A percentile compares a stretch with the other conserved stretches of the same genome.
Conservation (phyloP, 148 eudicot genomes). For the Oxyria digyna region DNA sequence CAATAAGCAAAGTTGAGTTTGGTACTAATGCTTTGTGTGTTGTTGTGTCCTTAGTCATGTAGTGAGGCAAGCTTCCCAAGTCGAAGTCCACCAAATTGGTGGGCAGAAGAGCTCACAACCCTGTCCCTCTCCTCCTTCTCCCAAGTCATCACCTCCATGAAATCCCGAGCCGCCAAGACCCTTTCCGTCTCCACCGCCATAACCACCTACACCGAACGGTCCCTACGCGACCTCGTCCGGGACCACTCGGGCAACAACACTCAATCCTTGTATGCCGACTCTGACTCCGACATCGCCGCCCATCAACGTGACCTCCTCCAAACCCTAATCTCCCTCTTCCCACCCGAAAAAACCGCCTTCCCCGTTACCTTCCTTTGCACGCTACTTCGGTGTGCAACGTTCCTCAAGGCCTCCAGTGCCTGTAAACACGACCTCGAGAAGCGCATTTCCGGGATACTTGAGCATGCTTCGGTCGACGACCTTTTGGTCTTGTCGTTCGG, state of each 20-base stretch:
- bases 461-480: slow-evolving; percentile 75
- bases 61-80: slow-evolving; percentile 74
- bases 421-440: slow-evolving; percentile 70
- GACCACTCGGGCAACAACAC: slow-evolving; percentile 53
- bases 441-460: slow-evolving; percentile 52
- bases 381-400: slow-evolving; percentile 58
- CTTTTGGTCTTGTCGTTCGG: slow-evolving; percentile 57
- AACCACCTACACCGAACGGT: slow-evolving; percentile 59
- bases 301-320: slow-evolving; percentile 42
- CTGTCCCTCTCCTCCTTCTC: slow-evolving; percentile 51
- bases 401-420: slow-evolving; percentile 31
- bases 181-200: slow-evolving; percentile 62
- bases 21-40: not conserved
- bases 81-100: slow-evolving; percentile 93
- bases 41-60: slow-evolving; percentile 39
- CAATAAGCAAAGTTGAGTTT: too few relatives aligned
- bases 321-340: slow-evolving; percentile 47
- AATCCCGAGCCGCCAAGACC: slow-evolving; percentile 46
- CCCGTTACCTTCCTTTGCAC: slow-evolving; percentile 75
- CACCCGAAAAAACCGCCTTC: slow-evolving; percentile 56
- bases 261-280: slow-evolving; percentile 12
- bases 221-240: slow-evolving; percentile 52
- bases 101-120: slow-evolving; percentile 77
- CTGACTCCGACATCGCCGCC: slow-evolving; percentile 25
- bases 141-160: slow-evolving; percentile 47